A percentile compares a stretch with the other conserved stretches of the same genome.
phyloP scores from a whole-genome alignment of 176 grass and related monocot genomes.

The Hordeum marinum region DNA sequence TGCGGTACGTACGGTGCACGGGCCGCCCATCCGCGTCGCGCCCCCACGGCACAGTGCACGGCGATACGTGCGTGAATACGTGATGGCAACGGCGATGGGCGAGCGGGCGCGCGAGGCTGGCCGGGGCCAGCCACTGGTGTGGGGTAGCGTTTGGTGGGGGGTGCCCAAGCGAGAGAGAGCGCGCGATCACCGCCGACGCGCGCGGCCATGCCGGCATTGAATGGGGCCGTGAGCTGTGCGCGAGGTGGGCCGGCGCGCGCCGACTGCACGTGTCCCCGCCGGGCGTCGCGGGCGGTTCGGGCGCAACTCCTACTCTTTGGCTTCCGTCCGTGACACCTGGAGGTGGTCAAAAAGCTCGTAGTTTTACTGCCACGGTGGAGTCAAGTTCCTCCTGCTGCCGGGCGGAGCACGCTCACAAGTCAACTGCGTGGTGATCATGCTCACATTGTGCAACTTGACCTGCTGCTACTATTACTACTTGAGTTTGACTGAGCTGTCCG shows the following conservation, averaged over 20 bases:
- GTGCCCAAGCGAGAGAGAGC: background rate
- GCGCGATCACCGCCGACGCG: slow-evolving; percentile 14
- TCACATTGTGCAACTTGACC: background rate
- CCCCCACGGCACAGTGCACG: background rate
- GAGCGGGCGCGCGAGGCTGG: background rate
- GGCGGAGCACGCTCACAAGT: background rate
- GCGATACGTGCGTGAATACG: background rate
- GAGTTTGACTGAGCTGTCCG: background rate
- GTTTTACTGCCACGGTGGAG: background rate
- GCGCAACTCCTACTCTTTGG: background rate
- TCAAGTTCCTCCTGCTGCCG: background rate
- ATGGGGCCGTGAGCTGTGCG: slow-evolving; percentile 21
- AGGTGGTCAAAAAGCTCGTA: background rate
- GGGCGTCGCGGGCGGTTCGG: background rate
- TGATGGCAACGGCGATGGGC: background rate
- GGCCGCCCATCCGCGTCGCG: slow-evolving; percentile 7
- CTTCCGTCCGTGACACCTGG: background rate
- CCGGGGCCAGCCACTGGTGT: background rate
- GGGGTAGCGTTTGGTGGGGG: background rate
- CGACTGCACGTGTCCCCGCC: slow-evolving; percentile 37
- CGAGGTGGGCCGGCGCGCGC: slow-evolving; percentile 33
- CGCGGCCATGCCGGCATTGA: slow-evolving; percentile 21
- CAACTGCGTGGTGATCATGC: background rate
- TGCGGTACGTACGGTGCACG: background rate
- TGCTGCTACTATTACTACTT: background rate